Evolutionary conservation across 192 early-diverging fungal genomes (phyloP).

Genomic region (Backusella sp.): DNA sequence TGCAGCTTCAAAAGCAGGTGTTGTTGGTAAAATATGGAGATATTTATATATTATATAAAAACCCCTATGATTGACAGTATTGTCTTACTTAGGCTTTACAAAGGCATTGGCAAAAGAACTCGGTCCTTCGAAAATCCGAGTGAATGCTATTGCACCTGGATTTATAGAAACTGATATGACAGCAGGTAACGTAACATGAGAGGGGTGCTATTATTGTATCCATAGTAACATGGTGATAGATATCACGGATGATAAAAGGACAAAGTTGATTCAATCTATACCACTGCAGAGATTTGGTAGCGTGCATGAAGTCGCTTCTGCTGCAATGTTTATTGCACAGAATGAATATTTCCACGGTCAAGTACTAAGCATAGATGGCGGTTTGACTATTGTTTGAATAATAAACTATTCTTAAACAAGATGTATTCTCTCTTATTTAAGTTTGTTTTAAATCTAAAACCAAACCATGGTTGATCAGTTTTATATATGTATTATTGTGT

Average conservation of each 20-base stretch:
- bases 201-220: not conserved
- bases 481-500: not conserved
- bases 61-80: not conserved
- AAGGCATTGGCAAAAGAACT: conserved; percentile 82
- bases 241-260: conserved; percentile 37
- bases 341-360: conserved; percentile 61
- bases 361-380: conserved; percentile 17
- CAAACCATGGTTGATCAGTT: too few species aligned
- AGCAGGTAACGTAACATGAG: conserved; percentile 32
- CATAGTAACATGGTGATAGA: not conserved
- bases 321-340: conserved; percentile 55
- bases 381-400: not conserved
- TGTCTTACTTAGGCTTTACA: conserved; percentile 62
- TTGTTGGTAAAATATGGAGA: conserved; percentile 56
- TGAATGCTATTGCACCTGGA: conserved; percentile 85
- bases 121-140: conserved; percentile 66
- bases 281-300: conserved; percentile 57
- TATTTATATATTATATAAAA: not conserved
- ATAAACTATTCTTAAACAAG: too few species aligned
- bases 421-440: too few species aligned
- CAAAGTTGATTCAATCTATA: conserved; percentile 42
- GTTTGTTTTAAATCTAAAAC: too few species aligned
- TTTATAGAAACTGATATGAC: conserved; percentile 86
- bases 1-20: conserved; percentile 82
- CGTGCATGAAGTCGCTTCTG: conserved; percentile 59